These are phyloP conservation scores for Linnemannia zychae DNA, from an alignment of 192 early-diverging fungal species.

Conservation along the genomic window DNA sequence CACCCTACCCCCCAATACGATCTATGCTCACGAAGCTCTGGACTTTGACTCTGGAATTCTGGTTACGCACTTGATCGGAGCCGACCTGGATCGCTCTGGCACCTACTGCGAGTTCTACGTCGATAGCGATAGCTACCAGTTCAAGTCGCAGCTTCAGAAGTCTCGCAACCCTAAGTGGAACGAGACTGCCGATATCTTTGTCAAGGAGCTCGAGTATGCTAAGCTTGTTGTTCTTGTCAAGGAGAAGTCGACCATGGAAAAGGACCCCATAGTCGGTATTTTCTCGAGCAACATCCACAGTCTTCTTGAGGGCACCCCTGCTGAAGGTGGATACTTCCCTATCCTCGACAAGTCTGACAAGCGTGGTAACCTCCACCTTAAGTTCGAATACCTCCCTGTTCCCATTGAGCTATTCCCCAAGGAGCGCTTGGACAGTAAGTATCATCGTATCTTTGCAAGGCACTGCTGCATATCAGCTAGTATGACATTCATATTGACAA, in stretches of 20 bases:
- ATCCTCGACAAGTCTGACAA: conserved; percentile 41
- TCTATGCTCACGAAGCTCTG: conserved; percentile 35
- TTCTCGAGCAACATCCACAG: conserved; percentile 32
- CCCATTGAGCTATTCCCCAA: conserved; percentile 57
- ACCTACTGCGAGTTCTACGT: conserved; percentile 56
- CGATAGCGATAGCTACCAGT: conserved; percentile 47
- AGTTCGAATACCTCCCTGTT: conserved; percentile 62
- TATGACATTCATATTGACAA: not conserved
- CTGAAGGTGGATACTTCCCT: conserved; percentile 30
- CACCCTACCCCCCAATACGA: conserved; percentile 24
- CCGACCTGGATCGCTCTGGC: conserved; percentile 38
- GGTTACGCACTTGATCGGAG: conserved; percentile 36
- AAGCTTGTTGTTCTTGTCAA: conserved; percentile 60
- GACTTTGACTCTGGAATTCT: conserved; percentile 53
- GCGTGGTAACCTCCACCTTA: conserved; percentile 52
- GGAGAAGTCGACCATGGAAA: conserved; percentile 45
- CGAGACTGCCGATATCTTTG: conserved; percentile 64
- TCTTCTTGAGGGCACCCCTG: conserved; percentile 31
- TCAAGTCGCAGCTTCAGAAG: conserved; percentile 49
- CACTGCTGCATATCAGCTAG: too few relatives aligned
- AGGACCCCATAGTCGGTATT: conserved; percentile 52
- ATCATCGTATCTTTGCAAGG: not conserved
- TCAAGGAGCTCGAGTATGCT: conserved; percentile 72
- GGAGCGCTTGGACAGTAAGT: conserved; percentile 68
- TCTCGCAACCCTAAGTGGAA: conserved; percentile 54